These are phyloP conservation scores for Blumeria graminis DNA, from an alignment of 2,329 filamentous ascomycete species.

Conservation along the genomic window DNA sequence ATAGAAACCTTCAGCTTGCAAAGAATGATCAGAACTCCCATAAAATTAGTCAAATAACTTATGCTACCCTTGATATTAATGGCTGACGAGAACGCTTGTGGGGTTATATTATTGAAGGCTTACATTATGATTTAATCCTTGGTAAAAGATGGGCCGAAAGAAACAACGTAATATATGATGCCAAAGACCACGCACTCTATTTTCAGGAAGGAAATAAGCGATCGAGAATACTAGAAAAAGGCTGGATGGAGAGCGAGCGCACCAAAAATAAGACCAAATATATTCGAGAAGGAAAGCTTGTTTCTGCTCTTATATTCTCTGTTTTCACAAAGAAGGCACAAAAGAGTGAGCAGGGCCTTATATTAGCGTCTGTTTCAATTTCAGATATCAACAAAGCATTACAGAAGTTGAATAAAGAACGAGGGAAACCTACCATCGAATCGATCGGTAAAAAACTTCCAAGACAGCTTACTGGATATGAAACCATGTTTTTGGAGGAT, in stretches of 20 bases:
- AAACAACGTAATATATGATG: not conserved
- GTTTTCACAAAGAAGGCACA: not conserved
- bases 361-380: not conserved
- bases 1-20: not conserved
- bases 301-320: not conserved
- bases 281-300: not conserved
- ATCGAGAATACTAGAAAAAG: not conserved
- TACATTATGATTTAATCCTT: slow-evolving; percentile 1
- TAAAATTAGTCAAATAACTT: not conserved
- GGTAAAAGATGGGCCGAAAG: not conserved
- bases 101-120: not conserved
- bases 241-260: not conserved
- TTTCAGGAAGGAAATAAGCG: not conserved
- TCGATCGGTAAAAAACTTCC: not conserved
- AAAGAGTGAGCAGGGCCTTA: not conserved
- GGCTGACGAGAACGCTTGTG: not conserved
- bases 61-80: slow-evolving; percentile 1
- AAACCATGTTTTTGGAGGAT: not conserved
- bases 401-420: not conserved
- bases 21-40: not conserved
- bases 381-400: not conserved
- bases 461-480: not conserved
- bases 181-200: not conserved
- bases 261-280: not conserved
- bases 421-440: not conserved